A percentile compares a stretch with the other conserved stretches of the same genome.
phyloP scores from a whole-genome alignment of 2,329 filamentous ascomycete species.

The Colletotrichum orchidophilum region DNA sequence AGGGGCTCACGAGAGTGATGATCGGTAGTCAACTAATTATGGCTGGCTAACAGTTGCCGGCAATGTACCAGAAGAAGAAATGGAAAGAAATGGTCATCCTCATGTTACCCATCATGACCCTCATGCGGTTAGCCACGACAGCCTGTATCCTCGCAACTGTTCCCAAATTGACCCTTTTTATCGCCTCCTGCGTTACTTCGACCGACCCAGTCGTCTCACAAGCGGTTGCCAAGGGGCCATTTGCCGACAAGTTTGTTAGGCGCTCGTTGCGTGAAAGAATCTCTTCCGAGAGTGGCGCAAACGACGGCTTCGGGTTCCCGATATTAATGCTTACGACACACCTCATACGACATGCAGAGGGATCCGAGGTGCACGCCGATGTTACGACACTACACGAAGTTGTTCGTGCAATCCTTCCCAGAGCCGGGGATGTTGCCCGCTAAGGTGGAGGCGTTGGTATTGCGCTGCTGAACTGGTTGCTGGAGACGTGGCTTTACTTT shows the following conservation, averaged over 20 bases:
- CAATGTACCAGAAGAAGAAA: conserved; percentile 59
- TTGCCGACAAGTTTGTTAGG: conserved; percentile 69
- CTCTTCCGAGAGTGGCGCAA: conserved; percentile 68
- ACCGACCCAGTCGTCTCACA: conserved; percentile 72
- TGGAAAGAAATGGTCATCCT: conserved; percentile 65
- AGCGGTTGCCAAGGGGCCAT: conserved; percentile 69
- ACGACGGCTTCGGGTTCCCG: conserved; percentile 71
- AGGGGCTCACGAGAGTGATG: conserved; percentile 64
- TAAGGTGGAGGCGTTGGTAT: conserved; percentile 60
- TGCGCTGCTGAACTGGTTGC: conserved; percentile 65
- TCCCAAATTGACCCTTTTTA: conserved; percentile 63
- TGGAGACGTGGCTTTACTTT: conserved; percentile 69
- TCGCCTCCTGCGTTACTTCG: conserved; percentile 68
- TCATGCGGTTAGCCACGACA: conserved; percentile 69
- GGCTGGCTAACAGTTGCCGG: conserved; percentile 69
- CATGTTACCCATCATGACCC: conserved; percentile 67
- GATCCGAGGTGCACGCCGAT: conserved; percentile 35
- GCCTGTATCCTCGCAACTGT: conserved; percentile 64
- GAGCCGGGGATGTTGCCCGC: conserved; percentile 53
- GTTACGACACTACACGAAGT: neutral
- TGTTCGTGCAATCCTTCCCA: conserved; percentile 7
- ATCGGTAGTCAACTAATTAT: conserved; percentile 72
- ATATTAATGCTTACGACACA: conserved; percentile 68
- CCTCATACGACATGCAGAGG: conserved; percentile 63
- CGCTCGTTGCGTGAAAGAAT: conserved; percentile 68